Evolutionary conservation across 371 early-diverging fungal genomes (phyloP), one percentile per base, ranked within the genome.

Genomic region (Rhizopus microsporus): DNA sequence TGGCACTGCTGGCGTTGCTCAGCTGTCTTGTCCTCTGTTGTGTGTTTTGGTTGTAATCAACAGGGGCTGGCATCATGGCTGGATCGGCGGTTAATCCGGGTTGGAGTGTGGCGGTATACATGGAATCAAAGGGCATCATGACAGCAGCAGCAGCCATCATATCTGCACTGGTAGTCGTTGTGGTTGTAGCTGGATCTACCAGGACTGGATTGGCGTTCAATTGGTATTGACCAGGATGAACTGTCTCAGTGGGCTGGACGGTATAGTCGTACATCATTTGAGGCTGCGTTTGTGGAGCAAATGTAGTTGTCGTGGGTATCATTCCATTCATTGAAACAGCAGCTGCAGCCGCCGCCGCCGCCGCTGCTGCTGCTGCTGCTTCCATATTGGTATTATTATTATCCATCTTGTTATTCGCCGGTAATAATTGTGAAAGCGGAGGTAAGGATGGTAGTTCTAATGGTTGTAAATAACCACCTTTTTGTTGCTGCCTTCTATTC

Each of bases 381-480:
- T 33, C 15, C 4, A 43, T 30, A 30, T 15, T 30, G 23, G 47
- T 37, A 17, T 15, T 30, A 39, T 34, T 9, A 10, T 23, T 0
- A 37, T 37, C 35, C 5, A 32, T 30, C 32, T 15, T 45, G 33
- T 45, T 39, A 12, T 43, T 30, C 10, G 46, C 44, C 16, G 67
- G 46, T 32, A 68, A 51, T 46, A 68, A 10, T 31, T 68, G 65
- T 16, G 69, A 68, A 31, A 68, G 62, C 5, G 68, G 68, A 29
- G 68, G 68, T 35, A 68, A 38, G 12, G 69, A 65, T 17, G 69
- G 69, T 13, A 67, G 33, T 37, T 67, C 63, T n/a, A 67, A 40
- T 55, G 51, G 63, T 13, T 59, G 68, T 38, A 67, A 50, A 39
- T 59, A 63, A 10, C 49, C 23, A 38, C 46, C 38, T 4, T 48